Evolutionary conservation across 768 basidiomycete species (phyloP), one percentile per base, ranked within the genome.

Genomic region (Xerocomus spinulosus): DNA sequence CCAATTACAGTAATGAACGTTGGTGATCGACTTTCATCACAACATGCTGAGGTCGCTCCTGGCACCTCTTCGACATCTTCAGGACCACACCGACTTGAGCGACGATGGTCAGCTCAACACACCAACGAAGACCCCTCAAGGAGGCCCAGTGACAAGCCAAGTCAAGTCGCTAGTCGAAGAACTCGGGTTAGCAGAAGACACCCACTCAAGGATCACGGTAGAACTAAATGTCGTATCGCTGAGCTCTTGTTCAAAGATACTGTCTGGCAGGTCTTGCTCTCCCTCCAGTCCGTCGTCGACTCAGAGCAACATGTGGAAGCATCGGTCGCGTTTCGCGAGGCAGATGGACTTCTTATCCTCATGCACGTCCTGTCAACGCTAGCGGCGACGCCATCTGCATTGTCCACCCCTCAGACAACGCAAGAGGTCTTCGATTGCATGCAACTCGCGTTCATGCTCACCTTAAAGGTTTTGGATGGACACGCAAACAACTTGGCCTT

Each of bases 301-400:
- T n/a, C n/a, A 14, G 80, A 87, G 62, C 82, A 87, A 61, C 82
- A 87, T 55, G 61, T 72, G 2, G 69, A 63, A 35, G 85, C 85
- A 10, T 86, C 83, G 62, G 82, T 84, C 47, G 81, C 83, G 17
- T 92, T 92, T 63, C 75, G 90, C 5, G 86, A 90, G 58, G 71
- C 85, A 58, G 90, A 92, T 51, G 90, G 90, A 1, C 91, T 90
- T 61, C 70, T 91, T 17, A 77, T 81, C 9, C 69, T 90, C 26
- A 81, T 90, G 68, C 86, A 80, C 55, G 74, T 85, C 25, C 70
- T 92, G 4, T 85, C 87, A 1, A 80, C 79, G 0, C 65, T 85
- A 0, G 64, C 75, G 44, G 51, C 55, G 9, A 49, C 49, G 3
- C 58, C 61, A 47, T 59, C 66, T 17, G 55, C 62, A 28, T 53